Evolutionary conservation across 2,329 filamentous ascomycete genomes (phyloP).

Genomic region (Gnomoniopsis smithogilvyi): DNA sequence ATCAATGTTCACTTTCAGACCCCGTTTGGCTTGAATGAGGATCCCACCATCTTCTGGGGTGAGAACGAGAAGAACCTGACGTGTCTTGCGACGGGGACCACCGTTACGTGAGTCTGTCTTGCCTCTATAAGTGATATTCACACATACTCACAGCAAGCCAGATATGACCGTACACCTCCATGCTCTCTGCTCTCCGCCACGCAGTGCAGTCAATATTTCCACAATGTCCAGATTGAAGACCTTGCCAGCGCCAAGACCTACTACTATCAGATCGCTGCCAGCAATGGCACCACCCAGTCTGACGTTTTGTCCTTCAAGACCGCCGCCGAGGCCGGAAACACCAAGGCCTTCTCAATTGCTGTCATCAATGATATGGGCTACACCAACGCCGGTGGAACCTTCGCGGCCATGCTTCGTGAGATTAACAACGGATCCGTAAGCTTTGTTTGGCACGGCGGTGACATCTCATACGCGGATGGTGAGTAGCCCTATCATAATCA

Average conservation of each 20-base stretch:
- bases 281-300: conserved; percentile 47
- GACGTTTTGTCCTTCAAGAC: conserved; percentile 44
- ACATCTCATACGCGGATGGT: conserved; percentile 45
- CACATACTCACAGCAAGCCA: conserved; percentile 17
- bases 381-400: conserved; percentile 47
- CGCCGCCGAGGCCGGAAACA: conserved; percentile 39
- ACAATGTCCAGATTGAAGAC: conserved; percentile 42
- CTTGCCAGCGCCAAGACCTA: conserved; percentile 43
- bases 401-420: conserved; percentile 37
- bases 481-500: neutral
- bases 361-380: conserved; percentile 53
- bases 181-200: conserved; percentile 44
- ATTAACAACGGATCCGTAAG: conserved; percentile 38
- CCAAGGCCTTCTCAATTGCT: conserved; percentile 38
- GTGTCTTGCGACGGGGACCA: conserved; percentile 33
- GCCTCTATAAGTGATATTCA: neutral
- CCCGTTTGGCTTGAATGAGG: conserved; percentile 45
- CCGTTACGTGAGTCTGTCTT: conserved; percentile 34
- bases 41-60: conserved; percentile 43
- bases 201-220: conserved; percentile 49
- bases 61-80: conserved; percentile 28
- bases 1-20: conserved; percentile 53
- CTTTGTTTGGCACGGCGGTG: conserved; percentile 52
- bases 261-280: conserved; percentile 46
- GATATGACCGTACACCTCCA: conserved; percentile 47